Percentiles rank a stretch among this genome's conserved stretches.
These are phyloP conservation scores for Sclerotinia subarctica DNA, from an alignment of 2,329 filamentous ascomycete genomes.

Conservation along the genomic window DNA sequence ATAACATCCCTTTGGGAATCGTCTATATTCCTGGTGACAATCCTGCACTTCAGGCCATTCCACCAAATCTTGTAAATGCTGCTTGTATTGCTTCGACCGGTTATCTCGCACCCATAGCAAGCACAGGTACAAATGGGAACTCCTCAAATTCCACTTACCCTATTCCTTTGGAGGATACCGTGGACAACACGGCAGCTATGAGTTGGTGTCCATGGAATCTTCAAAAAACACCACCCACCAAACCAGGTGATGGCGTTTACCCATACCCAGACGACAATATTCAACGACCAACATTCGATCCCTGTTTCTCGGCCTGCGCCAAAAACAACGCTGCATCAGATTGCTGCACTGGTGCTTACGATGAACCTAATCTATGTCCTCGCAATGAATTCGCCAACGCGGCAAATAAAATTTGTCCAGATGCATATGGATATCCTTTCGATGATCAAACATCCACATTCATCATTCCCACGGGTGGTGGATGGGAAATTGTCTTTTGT, in stretches of 20 bases:
- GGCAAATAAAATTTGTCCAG: constrained; percentile 75
- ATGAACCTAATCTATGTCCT: constrained; percentile 60
- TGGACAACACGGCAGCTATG: constrained; percentile 55
- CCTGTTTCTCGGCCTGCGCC: constrained; percentile 74
- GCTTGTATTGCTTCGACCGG: constrained; percentile 72
- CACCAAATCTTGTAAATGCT: constrained; percentile 72
- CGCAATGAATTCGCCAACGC: constrained; percentile 65
- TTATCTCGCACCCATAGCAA: constrained; percentile 53
- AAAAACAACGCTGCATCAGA: constrained; percentile 64
- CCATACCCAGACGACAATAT: constrained; percentile 77
- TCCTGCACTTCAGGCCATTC: constrained; percentile 57
- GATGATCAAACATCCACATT: constrained; percentile 59
- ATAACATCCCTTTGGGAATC: constrained; percentile 71
- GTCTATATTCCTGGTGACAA: constrained; percentile 60
- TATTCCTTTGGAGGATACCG: constrained; percentile 61
- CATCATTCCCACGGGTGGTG: constrained; percentile 63
- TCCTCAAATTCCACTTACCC: constrained; percentile 64
- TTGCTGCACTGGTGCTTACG: constrained; percentile 71
- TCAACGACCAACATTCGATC: constrained; percentile 67
- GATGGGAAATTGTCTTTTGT: constrained; percentile 77
- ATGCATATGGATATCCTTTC: constrained; percentile 77
- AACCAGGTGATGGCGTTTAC: constrained; percentile 72
- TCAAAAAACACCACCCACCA: constrained; percentile 63
- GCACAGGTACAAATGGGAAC: constrained; percentile 48
- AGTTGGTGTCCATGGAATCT: constrained; percentile 81